Conservation (phyloP, 768 basidiomycete species). For the Leccinellum albellum region DNA sequence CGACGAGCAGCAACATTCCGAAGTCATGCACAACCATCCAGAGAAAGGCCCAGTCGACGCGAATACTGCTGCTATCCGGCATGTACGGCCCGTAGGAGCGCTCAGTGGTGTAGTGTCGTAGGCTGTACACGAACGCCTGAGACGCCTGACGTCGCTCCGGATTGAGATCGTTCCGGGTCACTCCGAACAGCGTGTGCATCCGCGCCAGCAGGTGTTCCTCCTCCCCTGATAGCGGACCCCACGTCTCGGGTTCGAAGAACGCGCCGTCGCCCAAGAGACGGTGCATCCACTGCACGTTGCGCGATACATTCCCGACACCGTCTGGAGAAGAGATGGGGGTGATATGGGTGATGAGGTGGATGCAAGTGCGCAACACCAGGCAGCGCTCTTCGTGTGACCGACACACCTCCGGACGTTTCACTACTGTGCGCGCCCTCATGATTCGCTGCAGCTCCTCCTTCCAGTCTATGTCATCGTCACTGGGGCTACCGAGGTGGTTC, state of each 20-base stretch:
- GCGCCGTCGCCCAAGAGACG: conserved; percentile 39
- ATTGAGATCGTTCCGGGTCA: conserved; percentile 44
- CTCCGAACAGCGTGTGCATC: conserved; percentile 55
- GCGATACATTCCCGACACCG: conserved; percentile 34
- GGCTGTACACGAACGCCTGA: conserved; percentile 58
- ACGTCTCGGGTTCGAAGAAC: conserved; percentile 40
- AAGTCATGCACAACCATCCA: conserved; percentile 54
- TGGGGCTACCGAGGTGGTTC: conserved; percentile 30
- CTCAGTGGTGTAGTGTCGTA: conserved; percentile 50
- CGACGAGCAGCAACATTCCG: conserved; percentile 42
- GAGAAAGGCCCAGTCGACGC: conserved; percentile 60
- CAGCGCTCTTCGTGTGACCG: conserved; percentile 40
- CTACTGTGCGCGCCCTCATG: conserved; percentile 50
- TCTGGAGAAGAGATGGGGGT: conserved; percentile 34
- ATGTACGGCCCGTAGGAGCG: conserved; percentile 58
- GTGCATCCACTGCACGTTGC: conserved; percentile 51
- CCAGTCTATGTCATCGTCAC: conserved; percentile 44
- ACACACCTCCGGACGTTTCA: conserved; percentile 33
- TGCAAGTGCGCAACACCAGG: conserved; percentile 43
- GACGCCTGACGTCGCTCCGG: conserved; percentile 35
- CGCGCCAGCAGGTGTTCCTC: conserved; percentile 42
- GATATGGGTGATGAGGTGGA: conserved; percentile 45
- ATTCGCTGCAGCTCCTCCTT: conserved; percentile 49
- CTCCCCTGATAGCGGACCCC: conserved; percentile 33
- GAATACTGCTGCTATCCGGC: conserved; percentile 36